Percentiles rank a stretch among this genome's conserved stretches.
phyloP scores from a whole-genome alignment of 352 stramenopile species.

The Achlya hypogyna region DNA sequence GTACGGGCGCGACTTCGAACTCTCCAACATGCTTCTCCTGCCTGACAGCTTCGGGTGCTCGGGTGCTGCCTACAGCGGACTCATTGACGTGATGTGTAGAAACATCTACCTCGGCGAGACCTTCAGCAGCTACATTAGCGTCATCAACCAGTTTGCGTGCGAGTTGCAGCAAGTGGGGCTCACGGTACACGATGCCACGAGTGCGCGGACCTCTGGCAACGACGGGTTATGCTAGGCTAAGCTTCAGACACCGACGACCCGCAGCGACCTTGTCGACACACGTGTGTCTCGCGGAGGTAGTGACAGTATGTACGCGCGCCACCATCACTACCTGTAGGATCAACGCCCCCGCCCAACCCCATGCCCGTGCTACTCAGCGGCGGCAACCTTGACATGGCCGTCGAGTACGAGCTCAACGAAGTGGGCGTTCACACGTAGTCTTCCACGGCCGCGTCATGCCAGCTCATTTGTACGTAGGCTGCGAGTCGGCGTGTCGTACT shows the following conservation, averaged over 20 bases:
- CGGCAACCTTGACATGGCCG: conserved; percentile 85
- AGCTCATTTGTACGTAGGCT: conserved; percentile 25
- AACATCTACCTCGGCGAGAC: conserved; percentile 90
- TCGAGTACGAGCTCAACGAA: conserved; percentile 85
- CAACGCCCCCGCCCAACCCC: conserved; percentile 61
- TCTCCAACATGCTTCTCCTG: conserved; percentile 84
- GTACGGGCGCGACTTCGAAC: conserved; percentile 67
- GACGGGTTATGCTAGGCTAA: background rate
- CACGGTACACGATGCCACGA: conserved; percentile 29
- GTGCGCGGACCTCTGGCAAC: background rate
- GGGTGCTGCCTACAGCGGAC: background rate
- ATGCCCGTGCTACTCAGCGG: conserved; percentile 50
- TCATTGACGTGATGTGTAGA: conserved; percentile 25
- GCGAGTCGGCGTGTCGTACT: conserved; percentile 67
- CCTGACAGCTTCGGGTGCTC: conserved; percentile 83
- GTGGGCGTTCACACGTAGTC: conserved; percentile 73
- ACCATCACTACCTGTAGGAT: conserved; percentile 43
- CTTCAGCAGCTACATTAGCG: conserved; percentile 89
- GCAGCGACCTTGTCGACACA: conserved; percentile 14
- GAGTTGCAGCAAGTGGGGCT: conserved; percentile 67
- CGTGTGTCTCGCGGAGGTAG: conserved; percentile 3
- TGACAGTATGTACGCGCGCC: conserved; percentile 24
- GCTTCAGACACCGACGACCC: conserved; percentile 9
- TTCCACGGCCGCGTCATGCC: background rate
- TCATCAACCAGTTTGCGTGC: conserved; percentile 84